phyloP scores from a whole-genome alignment of 352 stramenopile species.

The Phytophthora sp. region DNA sequence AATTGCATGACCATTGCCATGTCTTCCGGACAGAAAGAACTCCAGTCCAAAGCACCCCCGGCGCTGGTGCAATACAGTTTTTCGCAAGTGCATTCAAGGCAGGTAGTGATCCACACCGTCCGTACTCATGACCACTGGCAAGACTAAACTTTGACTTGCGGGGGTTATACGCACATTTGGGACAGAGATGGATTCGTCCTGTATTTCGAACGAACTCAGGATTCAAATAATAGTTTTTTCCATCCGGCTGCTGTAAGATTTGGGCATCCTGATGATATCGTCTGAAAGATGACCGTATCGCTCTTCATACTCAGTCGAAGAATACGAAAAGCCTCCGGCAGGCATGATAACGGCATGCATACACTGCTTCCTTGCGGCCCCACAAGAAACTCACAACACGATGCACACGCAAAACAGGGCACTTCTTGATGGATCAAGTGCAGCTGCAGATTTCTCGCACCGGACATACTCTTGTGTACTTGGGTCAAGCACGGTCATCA shows the following conservation, averaged over 20 bases:
- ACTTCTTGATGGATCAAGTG: background rate
- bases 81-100: background rate
- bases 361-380: background rate
- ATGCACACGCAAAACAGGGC: background rate
- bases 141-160: conserved; percentile 1
- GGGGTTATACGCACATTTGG: background rate
- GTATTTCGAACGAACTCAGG: background rate
- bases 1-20: conserved; percentile 1
- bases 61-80: background rate
- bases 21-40: background rate
- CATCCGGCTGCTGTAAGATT: background rate
- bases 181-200: background rate
- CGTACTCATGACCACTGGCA: background rate
- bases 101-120: background rate
- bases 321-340: background rate
- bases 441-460: background rate
- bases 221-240: background rate
- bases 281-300: background rate
- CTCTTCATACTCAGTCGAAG: background rate
- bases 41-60: background rate
- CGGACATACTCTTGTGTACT: background rate
- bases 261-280: background rate
- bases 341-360: background rate
- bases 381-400: too few relatives aligned
- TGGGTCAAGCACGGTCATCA: background rate